Base-by-base conservation (phyloP, 164 flowering plant genomes). In the Pachysandra terminalis region DNA sequence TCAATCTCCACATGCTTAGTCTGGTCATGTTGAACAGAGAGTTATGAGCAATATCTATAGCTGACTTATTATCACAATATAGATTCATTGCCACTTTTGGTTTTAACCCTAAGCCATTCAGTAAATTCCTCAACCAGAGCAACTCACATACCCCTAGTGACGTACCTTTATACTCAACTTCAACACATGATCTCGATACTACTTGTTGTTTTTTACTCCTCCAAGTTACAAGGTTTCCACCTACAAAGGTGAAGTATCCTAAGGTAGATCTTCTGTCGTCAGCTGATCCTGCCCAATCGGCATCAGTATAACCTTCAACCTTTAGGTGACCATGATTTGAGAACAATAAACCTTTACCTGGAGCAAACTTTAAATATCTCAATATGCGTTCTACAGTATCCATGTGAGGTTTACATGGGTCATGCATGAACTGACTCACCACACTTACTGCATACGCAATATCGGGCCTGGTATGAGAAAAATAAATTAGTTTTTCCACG, bases 391-490 rank as follows among this genome's bases (percentile, higher is more conserved):
- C 57, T 55, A 55, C 57, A 55, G 57, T n/a, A 55, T 55, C 22
- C 57, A 55, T 55, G 57, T 55, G 57, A 55, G 57, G 57, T 55
- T 55, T 55, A n/a, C 57, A 22, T 55, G 57, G 57, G 57, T 55
- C 57, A 55, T 55, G 57, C 57, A 55, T 55, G 57, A 55, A 45
- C 51, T 45, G 51, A 45, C 51, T 45, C 51, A 45, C 51, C 51
- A 45, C 51, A 62, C 65, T 62, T n/a, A 62, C 65, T 45, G 54
- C n/a, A 45, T 62, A 62, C 17, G 65, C 54, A 62, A 62, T 62
- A 62, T 62, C 19, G 2, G 54, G 54, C 23, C 65, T 22, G 9
- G 65, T 62, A 45, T 62, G 65, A 41, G 65, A 62, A 14, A 62
- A 62, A 62, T 62, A 62, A 41, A 62, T 62, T 37, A 62, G 28